Percentiles rank a stretch among this genome's conserved stretches.
Evolutionary conservation across 176 grass and related monocot species (phyloP).

Genomic region (Melocanna baccifera): DNA sequence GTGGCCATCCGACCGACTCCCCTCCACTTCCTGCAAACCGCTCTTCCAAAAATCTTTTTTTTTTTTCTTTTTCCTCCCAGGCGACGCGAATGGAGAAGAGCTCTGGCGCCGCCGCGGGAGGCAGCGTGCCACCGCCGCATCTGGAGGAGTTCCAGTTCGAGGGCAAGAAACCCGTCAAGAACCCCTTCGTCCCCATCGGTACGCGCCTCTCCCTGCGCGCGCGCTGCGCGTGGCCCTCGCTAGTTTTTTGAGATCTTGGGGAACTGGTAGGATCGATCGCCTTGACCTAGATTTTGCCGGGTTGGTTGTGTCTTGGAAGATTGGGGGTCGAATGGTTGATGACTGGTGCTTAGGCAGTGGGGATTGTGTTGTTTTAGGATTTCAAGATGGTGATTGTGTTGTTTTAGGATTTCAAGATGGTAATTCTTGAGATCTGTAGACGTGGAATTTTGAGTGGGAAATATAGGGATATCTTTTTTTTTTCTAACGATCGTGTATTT

Average conservation of each 20-base stretch:
- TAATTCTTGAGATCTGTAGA: neutral
- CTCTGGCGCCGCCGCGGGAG: slow-evolving; percentile 16
- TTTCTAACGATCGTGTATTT: neutral
- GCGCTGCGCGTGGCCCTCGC: neutral
- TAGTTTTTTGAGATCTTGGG: neutral
- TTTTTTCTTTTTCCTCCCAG: neutral
- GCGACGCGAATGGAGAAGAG: slow-evolving; percentile 41
- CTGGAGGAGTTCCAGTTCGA: slow-evolving; percentile 47
- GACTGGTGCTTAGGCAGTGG: neutral
- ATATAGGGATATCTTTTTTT: neutral
- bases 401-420: neutral
- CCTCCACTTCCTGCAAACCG: neutral
- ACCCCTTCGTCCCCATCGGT: slow-evolving; percentile 97
- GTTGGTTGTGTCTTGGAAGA: neutral
- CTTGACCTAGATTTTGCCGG: neutral
- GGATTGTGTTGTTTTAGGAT: neutral
- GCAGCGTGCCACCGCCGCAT: slow-evolving; percentile 8
- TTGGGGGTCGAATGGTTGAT: neutral
- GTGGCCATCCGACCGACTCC: neutral
- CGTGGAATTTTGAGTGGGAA: neutral
- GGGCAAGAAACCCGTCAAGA: slow-evolving; percentile 83
- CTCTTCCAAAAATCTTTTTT: neutral
- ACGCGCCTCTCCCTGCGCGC: neutral
- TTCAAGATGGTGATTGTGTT: too few relatives aligned
- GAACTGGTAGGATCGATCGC: neutral